These are phyloP conservation scores for Pythium scleroteichum DNA, from an alignment of 352 stramenopile species.

Conservation along the genomic window DNA sequence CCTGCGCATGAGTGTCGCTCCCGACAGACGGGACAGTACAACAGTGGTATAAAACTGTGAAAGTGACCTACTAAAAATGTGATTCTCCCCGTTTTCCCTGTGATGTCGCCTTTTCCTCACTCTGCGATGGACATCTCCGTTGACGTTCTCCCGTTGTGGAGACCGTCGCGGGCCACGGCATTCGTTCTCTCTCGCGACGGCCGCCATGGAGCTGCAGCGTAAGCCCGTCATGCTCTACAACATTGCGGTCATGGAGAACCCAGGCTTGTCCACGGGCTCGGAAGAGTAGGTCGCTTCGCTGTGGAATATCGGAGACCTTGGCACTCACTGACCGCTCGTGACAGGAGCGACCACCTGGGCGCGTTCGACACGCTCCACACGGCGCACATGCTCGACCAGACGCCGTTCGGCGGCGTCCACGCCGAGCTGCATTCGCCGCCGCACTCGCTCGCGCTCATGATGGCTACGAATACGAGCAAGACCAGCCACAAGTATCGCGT, in stretches of 20 bases:
- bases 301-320: not conserved
- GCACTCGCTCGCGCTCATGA: not conserved
- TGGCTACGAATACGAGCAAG: not conserved
- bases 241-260: constrained; percentile 8
- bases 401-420: not conserved
- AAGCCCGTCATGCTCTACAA: constrained; percentile 1
- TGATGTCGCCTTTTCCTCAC: no score
- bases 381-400: not conserved
- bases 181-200: not conserved
- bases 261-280: not conserved
- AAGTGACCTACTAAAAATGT: no score
- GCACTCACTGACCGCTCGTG: not conserved
- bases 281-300: not conserved
- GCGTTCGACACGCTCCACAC: not conserved
- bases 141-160: no score
- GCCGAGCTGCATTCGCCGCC: not conserved
- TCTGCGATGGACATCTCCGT: no score
- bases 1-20: no score
- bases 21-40: no score
- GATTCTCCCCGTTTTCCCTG: no score
- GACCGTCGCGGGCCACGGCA: no score
- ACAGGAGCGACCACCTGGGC: not conserved
- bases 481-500: constrained; percentile 25
- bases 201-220: not conserved
- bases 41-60: no score